Conservation (phyloP, 345 rosid species). For the Syzygium oleosum region DNA sequence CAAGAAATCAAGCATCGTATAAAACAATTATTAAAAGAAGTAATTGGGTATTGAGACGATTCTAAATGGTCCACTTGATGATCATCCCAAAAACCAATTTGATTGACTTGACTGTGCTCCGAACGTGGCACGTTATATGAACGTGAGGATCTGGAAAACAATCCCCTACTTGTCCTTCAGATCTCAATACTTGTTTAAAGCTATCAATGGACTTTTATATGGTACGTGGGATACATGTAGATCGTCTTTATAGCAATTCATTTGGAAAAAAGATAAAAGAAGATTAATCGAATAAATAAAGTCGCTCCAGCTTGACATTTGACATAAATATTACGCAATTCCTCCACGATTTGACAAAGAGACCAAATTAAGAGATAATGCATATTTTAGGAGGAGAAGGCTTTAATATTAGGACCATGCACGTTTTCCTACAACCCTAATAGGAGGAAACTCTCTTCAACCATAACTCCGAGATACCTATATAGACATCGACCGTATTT, state of each 20-base stretch:
- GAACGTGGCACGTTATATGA: neutral
- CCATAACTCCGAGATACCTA: neutral
- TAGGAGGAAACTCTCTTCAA: neutral
- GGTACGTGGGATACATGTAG: neutral
- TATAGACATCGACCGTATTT: neutral
- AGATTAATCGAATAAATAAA: neutral
- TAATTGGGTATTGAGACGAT: neutral
- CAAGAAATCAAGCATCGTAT: neutral
- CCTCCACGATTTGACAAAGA: neutral
- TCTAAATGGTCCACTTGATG: neutral
- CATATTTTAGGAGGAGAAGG: neutral
- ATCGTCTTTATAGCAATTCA: neutral
- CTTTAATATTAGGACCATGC: neutral
- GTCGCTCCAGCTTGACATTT: accelerated
- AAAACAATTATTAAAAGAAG: neutral
- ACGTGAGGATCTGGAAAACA: neutral
- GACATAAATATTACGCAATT: neutral
- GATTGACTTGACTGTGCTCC: neutral
- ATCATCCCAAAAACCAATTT: neutral
- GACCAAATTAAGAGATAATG: neutral
- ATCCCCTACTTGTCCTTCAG: neutral
- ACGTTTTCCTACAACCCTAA: neutral
- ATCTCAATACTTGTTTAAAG: neutral
- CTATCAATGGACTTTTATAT: neutral
- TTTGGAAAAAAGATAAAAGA: neutral